These are phyloP conservation scores for Cicer judaicum DNA, from an alignment of 306 rosid species.

Conservation along the genomic window DNA sequence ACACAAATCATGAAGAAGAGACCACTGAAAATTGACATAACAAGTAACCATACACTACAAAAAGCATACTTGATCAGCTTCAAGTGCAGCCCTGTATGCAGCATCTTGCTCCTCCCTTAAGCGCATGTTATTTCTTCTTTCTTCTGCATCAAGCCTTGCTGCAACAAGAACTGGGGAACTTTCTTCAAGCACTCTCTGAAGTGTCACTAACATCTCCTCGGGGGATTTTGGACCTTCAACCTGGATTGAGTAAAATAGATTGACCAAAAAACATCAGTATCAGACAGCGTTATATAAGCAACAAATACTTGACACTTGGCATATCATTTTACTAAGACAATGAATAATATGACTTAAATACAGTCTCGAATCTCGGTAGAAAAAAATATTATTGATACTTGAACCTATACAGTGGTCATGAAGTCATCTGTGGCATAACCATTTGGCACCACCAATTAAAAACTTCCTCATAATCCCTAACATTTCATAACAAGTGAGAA, in stretches of 20 bases:
- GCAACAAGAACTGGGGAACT: conserved; percentile 82
- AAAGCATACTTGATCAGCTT: conserved; percentile 93
- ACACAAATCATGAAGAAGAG: conserved; percentile 21
- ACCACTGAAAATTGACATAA: conserved; percentile 1
- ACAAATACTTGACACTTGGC: conserved; percentile 16
- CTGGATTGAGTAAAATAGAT: conserved; percentile 55
- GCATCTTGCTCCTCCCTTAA: conserved; percentile 99
- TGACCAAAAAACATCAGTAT: conserved; percentile 22
- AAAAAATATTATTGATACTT: not conserved
- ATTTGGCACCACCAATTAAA: conserved; percentile 34
- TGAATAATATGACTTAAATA: conserved; percentile 13
- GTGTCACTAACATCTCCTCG: conserved; percentile 76
- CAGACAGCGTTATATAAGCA: conserved; percentile 36
- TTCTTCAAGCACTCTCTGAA: conserved; percentile 94
- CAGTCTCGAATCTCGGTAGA: not conserved
- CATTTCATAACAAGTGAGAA: conserved; percentile 14
- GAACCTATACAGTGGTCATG: conserved; percentile 6
- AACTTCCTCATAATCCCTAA: not conserved
- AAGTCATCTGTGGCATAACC: conserved; percentile 34
- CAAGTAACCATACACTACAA: conserved; percentile 16
- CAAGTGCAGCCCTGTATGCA: conserved; percentile 96
- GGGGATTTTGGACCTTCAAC: conserved; percentile 89
- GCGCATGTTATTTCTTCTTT: conserved; percentile 72
- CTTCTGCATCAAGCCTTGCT: conserved; percentile 91
- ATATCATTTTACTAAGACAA: conserved; percentile 25